Percentiles rank a stretch among this genome's conserved stretches.
phyloP scores from a whole-genome alignment of 2,329 filamentous ascomycete species.

The Leptographium galeiforme region DNA sequence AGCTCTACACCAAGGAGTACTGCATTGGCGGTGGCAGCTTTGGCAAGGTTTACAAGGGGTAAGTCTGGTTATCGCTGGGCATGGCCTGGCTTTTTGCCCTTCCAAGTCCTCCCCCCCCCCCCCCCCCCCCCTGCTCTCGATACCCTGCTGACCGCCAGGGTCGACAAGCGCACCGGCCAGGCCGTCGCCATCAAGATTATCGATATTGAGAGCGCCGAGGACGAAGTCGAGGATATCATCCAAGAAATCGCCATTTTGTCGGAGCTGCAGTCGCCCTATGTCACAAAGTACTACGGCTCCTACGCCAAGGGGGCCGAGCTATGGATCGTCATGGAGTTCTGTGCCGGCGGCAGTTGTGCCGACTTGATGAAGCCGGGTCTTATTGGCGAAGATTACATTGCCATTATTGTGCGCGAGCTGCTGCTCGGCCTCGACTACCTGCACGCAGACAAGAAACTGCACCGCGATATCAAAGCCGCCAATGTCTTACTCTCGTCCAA shows the following conservation, averaged over 20 bases:
- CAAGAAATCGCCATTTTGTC: conserved; percentile 97
- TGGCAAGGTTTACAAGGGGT: conserved; percentile 98
- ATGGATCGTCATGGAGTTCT: conserved; percentile 99
- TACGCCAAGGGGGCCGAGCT: conserved; percentile 91
- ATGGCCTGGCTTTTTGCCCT: neutral
- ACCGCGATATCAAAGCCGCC: conserved; percentile 93
- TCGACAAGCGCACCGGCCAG: conserved; percentile 85
- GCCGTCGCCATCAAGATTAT: conserved; percentile 97
- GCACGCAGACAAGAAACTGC: conserved; percentile 89
- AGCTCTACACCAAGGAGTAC: conserved; percentile 84
- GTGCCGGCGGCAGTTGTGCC: conserved; percentile 88
- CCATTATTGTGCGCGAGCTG: conserved; percentile 84
- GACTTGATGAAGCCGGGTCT: conserved; percentile 89
- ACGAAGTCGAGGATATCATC: conserved; percentile 98
- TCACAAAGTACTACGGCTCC: conserved; percentile 95
- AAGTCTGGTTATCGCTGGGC: conserved; percentile 15
- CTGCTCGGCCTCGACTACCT: conserved; percentile 84
- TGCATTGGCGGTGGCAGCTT: conserved; percentile 95
- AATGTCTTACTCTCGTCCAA: conserved; percentile 82
- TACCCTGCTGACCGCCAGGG: conserved; percentile 34
- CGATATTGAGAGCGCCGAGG: conserved; percentile 96
- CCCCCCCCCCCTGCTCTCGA: no score
- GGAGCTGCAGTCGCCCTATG: conserved; percentile 87
- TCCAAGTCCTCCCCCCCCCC: no score
- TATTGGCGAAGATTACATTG: conserved; percentile 91